Percentiles rank a stretch among this genome's conserved stretches.
Evolutionary conservation across 2,329 filamentous ascomycete genomes (phyloP).

Genomic region (Sordariomycetes sp.): DNA sequence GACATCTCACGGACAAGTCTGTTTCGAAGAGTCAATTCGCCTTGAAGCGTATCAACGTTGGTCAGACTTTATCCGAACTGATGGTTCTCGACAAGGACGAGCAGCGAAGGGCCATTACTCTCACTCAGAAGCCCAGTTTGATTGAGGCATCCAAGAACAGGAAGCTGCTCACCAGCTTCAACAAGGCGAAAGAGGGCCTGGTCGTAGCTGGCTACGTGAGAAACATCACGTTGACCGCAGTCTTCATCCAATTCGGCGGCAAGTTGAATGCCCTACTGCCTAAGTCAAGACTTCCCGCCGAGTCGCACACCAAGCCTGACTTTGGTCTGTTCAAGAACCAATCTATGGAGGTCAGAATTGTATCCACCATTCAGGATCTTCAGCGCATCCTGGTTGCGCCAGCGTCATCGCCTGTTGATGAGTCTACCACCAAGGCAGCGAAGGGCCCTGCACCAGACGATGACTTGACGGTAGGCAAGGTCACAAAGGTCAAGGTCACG

Average conservation of each 20-base stretch:
- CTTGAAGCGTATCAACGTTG: constrained; percentile 73
- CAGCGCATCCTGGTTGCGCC: constrained; percentile 55
- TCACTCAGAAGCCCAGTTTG: constrained; percentile 78
- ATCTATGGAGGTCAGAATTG: constrained; percentile 62
- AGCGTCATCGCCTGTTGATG: constrained; percentile 34
- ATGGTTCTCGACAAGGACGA: constrained; percentile 81
- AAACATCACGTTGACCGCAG: constrained; percentile 70
- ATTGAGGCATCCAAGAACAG: constrained; percentile 64
- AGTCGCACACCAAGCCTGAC: constrained; percentile 55
- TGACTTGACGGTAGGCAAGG: constrained; percentile 64
- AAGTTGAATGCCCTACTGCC: constrained; percentile 71
- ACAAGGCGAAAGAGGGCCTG: constrained; percentile 61
- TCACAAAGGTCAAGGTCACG: constrained; percentile 69
- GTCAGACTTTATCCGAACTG: constrained; percentile 74
- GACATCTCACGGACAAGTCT: constrained; percentile 81
- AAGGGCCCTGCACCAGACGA: constrained; percentile 39
- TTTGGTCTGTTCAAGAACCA: constrained; percentile 76
- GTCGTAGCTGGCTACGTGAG: constrained; percentile 71
- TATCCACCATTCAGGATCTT: constrained; percentile 61
- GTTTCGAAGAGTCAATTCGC: constrained; percentile 66
- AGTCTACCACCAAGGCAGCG: constrained; percentile 28
- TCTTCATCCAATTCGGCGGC: constrained; percentile 84
- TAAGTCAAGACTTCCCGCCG: constrained; percentile 66
- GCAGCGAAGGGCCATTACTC: constrained; percentile 61
- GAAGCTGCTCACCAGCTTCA: constrained; percentile 62